Evolutionary conservation across 2,329 filamentous ascomycete species (phyloP), one percentile per base, ranked within the genome.

Genomic region (Exophiala oligosperma): DNA sequence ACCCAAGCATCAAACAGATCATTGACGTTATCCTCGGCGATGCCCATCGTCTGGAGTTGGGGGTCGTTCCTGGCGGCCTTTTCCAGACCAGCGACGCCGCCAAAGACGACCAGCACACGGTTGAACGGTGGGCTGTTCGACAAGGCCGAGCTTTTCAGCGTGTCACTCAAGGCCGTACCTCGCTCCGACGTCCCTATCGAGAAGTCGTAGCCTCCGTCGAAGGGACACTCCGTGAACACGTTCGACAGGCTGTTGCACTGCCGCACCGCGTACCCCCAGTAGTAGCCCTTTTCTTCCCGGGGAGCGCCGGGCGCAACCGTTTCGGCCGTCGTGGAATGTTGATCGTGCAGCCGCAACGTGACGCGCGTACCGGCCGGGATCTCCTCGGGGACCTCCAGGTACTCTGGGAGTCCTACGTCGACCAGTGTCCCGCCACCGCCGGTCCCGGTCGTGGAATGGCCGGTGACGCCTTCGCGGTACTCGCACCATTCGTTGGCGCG

Each of bases 1-100:
- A 95, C 80, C 90, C 90, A 95, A 65, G 87, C 81, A 72, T 96
- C 91, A 70, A 96, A 96, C 51, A 93, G 71, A 64, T 90, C 84
- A 64, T 79, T 83, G 6, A 86, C 87, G 61, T 84, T 85, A 24
- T 79, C 78, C 35, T 86, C 85, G 4, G 79, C 77, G 12, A 93
- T 83, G 0, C 85, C 87, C 71, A 86, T 85, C 46, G 77, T 78
- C 49, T 76, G 76, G 35, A 88, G 73, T 59, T 84, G 82, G 1
- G 73, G 72, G 66, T 90, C 85, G 23, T 82, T 83, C 57, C 81
- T 80, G 2, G 90, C 84, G 0, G 90, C 90, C 53, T 84, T 87
- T 70, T 95, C 91, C 12, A 96, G 77, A 1, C 91, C 91, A 32
- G 88, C 84, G 0, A 92, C 88, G 0, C 91, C 91, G 17, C 91